phyloP scores from a whole-genome alignment of 805 yeast species.

The Torulaspora quercuum region DNA sequence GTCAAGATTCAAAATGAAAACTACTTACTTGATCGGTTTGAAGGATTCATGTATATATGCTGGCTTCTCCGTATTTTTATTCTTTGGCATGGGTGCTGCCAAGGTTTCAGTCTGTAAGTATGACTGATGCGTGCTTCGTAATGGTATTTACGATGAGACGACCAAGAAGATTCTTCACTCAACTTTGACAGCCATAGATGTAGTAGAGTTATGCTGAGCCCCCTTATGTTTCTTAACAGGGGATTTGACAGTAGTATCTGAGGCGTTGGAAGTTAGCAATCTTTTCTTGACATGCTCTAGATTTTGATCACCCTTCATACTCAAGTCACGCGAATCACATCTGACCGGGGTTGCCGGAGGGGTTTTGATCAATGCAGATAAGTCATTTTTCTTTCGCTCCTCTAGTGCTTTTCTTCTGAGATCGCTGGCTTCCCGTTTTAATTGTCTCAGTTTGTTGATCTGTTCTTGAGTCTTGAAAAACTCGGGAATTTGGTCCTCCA shows the following conservation, averaged over 20 bases:
- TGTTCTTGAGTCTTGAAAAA: constrained; percentile 55
- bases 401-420: constrained; percentile 27
- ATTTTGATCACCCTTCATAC: neutral
- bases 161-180: no score
- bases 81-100: no score
- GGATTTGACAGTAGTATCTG: constrained; percentile 1
- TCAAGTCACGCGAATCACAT: constrained; percentile 2
- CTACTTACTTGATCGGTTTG: no score
- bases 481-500: constrained; percentile 54
- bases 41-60: no score
- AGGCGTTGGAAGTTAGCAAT: constrained; percentile 6
- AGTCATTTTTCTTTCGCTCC: constrained; percentile 11
- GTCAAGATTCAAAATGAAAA: neutral
- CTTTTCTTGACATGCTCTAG: constrained; percentile 12
- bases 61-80: no score
- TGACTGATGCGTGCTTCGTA: no score
- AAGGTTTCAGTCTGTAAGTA: no score
- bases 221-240: constrained; percentile 5
- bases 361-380: constrained; percentile 9
- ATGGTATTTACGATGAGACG: no score
- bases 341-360: constrained; percentile 23
- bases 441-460: constrained; percentile 29
- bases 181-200: no score
- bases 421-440: constrained; percentile 35
- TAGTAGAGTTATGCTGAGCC: constrained; percentile 1